phyloP scores from a whole-genome alignment of 345 rosid genomes.

The Aquilaria sinensis region DNA sequence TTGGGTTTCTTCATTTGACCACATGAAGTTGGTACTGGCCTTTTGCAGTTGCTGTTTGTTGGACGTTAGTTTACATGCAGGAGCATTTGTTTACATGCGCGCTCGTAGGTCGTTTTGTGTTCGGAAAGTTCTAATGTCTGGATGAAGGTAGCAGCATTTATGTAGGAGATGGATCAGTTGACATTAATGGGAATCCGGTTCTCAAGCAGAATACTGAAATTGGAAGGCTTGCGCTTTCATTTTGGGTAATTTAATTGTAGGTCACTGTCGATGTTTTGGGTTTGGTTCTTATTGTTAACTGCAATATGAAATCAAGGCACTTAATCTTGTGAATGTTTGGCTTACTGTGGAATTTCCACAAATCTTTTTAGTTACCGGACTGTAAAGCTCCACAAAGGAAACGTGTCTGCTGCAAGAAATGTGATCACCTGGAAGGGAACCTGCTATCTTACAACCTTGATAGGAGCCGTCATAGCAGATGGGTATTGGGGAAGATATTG shows the following conservation, averaged over 20 bases:
- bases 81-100: neutral
- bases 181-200: constrained; percentile 56
- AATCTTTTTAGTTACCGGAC: constrained; percentile 85
- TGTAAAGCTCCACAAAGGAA: constrained; percentile 58
- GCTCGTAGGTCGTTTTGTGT: neutral
- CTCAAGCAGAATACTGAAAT: constrained; percentile 64
- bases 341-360: constrained; percentile 79
- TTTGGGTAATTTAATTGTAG: constrained; percentile 37
- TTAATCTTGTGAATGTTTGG: constrained; percentile 85
- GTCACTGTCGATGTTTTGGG: neutral
- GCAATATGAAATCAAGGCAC: constrained; percentile 35
- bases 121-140: neutral
- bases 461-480: constrained; percentile 84
- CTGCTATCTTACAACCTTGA: constrained; percentile 80
- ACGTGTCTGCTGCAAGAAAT: constrained; percentile 74
- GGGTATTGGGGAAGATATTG: constrained; percentile 93
- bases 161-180: constrained; percentile 89
- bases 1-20: no score
- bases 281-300: constrained; percentile 11
- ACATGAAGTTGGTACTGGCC: no score
- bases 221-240: constrained; percentile 96
- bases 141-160: constrained; percentile 27
- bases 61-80: no score
- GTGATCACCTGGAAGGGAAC: constrained; percentile 85
- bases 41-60: neutral